phyloP scores from a whole-genome alignment of 139 green algal species.

The Zygnema circumcarinatum region DNA sequence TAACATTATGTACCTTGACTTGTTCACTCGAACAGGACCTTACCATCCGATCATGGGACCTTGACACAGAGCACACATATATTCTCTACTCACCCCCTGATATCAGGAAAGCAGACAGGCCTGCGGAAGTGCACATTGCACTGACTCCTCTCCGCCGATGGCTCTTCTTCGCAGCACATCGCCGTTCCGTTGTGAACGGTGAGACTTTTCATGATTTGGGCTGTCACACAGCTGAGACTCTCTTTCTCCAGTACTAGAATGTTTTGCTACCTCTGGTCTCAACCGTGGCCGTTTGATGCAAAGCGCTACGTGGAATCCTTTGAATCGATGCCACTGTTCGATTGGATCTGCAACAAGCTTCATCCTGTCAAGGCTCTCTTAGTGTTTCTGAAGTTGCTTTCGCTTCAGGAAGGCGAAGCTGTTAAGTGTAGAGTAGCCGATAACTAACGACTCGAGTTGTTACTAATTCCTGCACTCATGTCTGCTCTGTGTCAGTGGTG shows the following conservation, averaged over 20 bases:
- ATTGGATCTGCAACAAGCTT: too few relatives aligned
- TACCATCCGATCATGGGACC: constrained; percentile 57
- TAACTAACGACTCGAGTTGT: too few relatives aligned
- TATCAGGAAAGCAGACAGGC: constrained; percentile 10
- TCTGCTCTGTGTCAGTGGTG: constrained; percentile 28
- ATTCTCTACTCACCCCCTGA: constrained; percentile 55
- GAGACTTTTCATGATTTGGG: too few relatives aligned
- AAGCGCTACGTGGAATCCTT: too few relatives aligned
- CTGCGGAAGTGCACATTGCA: constrained; percentile 51
- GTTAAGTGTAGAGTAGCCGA: too few relatives aligned
- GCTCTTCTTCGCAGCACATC: constrained; percentile 59
- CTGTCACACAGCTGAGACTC: background rate
- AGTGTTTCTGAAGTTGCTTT: too few relatives aligned
- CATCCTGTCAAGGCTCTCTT: too few relatives aligned
- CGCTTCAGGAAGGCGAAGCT: too few relatives aligned
- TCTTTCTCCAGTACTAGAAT: background rate
- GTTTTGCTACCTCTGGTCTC: background rate
- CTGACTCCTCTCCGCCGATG: constrained; percentile 39
- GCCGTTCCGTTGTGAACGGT: constrained; percentile 49
- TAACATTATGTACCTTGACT: too few relatives aligned
- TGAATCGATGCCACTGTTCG: too few relatives aligned
- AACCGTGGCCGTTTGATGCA: too few relatives aligned
- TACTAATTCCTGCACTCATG: too few relatives aligned
- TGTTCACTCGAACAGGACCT: constrained; percentile 13
- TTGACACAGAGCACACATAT: constrained; percentile 44